These are phyloP conservation scores for Aspergillus baeticus DNA, from an alignment of 495 filamentous ascomycete genomes.

Conservation along the genomic window DNA sequence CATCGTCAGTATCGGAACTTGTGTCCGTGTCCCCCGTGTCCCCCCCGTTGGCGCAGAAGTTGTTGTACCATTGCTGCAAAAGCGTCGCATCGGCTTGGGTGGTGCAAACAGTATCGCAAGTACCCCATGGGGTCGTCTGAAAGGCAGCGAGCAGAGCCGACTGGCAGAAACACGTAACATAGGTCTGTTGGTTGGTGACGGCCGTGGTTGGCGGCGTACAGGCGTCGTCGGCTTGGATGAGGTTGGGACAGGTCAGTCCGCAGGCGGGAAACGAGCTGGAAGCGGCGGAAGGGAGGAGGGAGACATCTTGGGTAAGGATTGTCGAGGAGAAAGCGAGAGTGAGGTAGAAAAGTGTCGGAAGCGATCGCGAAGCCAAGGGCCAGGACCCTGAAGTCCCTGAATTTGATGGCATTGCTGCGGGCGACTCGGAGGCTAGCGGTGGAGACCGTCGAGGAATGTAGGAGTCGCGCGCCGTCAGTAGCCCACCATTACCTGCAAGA, in stretches of 20 bases:
- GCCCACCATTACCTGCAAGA: conserved; percentile 4
- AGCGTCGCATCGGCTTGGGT: conserved; percentile 32
- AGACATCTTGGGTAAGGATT: conserved; percentile 25
- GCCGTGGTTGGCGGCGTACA: conserved; percentile 43
- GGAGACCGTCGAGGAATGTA: conserved; percentile 18
- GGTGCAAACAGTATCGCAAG: conserved; percentile 39
- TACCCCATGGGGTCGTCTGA: conserved; percentile 29
- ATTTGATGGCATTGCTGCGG: conserved; percentile 1
- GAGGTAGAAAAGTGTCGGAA: conserved; percentile 12
- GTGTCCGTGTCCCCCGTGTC: conserved; percentile 12
- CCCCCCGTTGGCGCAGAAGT: conserved; percentile 36
- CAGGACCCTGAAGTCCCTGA: conserved; percentile 14
- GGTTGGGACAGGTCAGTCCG: conserved; percentile 43
- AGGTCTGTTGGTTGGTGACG: conserved; percentile 32
- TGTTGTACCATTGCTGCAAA: conserved; percentile 51
- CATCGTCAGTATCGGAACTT: background rate
- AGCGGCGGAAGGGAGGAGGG: conserved; percentile 31
- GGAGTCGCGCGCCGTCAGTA: background rate
- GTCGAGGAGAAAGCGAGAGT: conserved; percentile 18
- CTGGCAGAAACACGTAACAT: conserved; percentile 57
- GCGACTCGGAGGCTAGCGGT: conserved; percentile 4
- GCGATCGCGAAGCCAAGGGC: conserved; percentile 9
- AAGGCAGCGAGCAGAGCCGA: conserved; percentile 41
- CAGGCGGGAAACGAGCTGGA: conserved; percentile 49
- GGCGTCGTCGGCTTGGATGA: conserved; percentile 42